Evolutionary conservation across 2,329 filamentous ascomycete genomes (phyloP).

Genomic region (Xylaria hypoxylon): DNA sequence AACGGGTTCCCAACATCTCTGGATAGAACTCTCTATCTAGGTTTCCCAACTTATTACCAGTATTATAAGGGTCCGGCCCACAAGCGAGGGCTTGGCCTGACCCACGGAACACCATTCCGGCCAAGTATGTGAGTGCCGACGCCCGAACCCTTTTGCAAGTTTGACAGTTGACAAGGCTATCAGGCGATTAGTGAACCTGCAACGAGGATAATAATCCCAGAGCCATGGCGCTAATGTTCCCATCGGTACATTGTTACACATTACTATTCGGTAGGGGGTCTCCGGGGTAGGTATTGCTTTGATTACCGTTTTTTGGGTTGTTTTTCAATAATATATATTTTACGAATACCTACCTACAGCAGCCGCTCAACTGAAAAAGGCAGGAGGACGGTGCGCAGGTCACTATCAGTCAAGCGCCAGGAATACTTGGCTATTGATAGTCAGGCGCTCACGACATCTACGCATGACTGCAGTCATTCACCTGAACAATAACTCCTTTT

Average conservation of each 20-base stretch:
- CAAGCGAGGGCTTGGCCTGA: slow-evolving; percentile 34
- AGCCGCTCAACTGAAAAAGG: slow-evolving; percentile 22
- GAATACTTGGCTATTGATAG: slow-evolving; percentile 16
- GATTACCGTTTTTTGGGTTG: no score
- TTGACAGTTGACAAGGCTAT: slow-evolving; percentile 27
- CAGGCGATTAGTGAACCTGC: slow-evolving; percentile 31
- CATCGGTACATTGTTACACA: slow-evolving; percentile 24
- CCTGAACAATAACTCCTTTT: not conserved
- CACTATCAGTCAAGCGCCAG: slow-evolving; percentile 13
- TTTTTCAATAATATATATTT: not conserved
- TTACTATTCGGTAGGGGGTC: slow-evolving; percentile 6
- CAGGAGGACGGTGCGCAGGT: slow-evolving; percentile 21
- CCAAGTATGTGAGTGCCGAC: slow-evolving; percentile 30
- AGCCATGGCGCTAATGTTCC: slow-evolving; percentile 21
- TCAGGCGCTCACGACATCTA: slow-evolving; percentile 18
- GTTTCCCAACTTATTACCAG: not conserved
- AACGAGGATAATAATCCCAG: slow-evolving; percentile 16
- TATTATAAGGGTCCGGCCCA: slow-evolving; percentile 31
- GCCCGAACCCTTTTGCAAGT: slow-evolving; percentile 27
- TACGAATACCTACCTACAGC: not conserved
- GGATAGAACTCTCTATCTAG: slow-evolving; percentile 6
- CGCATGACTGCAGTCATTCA: slow-evolving; percentile 7
- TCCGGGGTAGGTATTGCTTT: not conserved
- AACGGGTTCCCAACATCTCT: slow-evolving; percentile 28
- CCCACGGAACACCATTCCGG: slow-evolving; percentile 33